Evolutionary conservation across 2,329 filamentous ascomycete genomes (phyloP), one percentile per base, ranked within the genome.

Genomic region (Lithohypha guttulata): DNA sequence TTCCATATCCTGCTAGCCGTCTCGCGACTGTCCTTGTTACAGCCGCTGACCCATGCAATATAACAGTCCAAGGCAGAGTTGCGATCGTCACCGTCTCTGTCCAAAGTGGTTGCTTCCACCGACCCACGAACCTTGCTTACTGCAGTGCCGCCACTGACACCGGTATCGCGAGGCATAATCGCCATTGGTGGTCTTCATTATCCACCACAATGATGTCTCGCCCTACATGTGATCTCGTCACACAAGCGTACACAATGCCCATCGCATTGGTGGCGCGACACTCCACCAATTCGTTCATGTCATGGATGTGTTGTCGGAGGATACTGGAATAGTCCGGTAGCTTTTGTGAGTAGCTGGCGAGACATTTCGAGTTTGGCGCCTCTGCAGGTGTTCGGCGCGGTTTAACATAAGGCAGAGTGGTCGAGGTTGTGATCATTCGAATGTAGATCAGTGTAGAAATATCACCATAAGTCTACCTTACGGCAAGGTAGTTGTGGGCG

Each of bases 151-250:
- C 30, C 30, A 33, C 30, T 33, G 18, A 33, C 30, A 5, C 14
- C 30, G 18, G 30, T 33, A 33, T 33, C 18, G 30, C n/a, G 30
- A 33, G 30, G 30, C 14, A 33, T 20, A 33, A 5, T 33, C n/a
- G 30, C 30, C 30, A 33, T 33, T 33, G 18, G 30, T 33, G 15
- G 30, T 33, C 30, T 33, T 18, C 30, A 33, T n/a, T 33, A 33
- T 33, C 18, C 30, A 33, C n/a, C 30, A 29, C 27, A 33, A 33
- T 6, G 30, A 33, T 33, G 17, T 33, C 30, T 33, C 30, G 30
- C 20, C 30, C 30, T 33, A 33, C 30, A 17, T 33, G 14, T 33
- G 7, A 33, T 33, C 30, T 33, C 30, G 30, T 33, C 30, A 20
- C 30, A 4, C 15, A 33, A 33, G 30, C 30, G 30, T 33, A 33